phyloP scores from a whole-genome alignment of 169 alveolate genomes.

The Theileria parva region DNA sequence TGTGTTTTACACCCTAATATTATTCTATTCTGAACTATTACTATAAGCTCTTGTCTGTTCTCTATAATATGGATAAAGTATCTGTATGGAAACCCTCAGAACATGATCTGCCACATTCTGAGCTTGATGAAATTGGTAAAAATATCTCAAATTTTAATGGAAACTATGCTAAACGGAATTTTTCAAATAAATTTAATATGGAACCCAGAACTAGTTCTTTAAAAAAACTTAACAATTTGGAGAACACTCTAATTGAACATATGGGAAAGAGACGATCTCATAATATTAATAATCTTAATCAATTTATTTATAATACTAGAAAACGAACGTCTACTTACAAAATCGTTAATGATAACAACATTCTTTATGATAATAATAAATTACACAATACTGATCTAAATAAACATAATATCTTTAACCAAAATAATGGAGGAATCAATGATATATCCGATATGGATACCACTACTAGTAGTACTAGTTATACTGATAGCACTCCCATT shows the following conservation, averaged over 20 bases:
- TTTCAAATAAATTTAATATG: not conserved
- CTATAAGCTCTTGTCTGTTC: not conserved
- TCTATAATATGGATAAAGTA: not conserved
- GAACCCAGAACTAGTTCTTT: not conserved
- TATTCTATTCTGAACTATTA: not conserved
- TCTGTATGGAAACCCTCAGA: not conserved
- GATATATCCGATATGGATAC: not conserved
- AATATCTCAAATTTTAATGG: not conserved
- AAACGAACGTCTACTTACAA: not conserved
- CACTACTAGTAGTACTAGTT: too few species aligned
- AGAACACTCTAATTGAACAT: not conserved
- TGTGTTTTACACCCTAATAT: not conserved
- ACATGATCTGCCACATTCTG: not conserved
- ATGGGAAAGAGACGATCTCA: not conserved
- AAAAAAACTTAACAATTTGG: not conserved
- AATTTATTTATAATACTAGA: not conserved
- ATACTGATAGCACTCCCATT: not conserved
- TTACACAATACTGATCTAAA: not conserved
- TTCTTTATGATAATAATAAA: too few species aligned
- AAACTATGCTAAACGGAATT: not conserved
- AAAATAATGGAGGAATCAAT: not conserved
- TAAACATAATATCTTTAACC: not conserved
- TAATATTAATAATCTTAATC: not conserved
- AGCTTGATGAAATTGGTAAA: not conserved
- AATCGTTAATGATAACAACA: not conserved